These are phyloP conservation scores for Alectoria sarmentosa DNA, from an alignment of 495 filamentous ascomycete genomes.

Conservation along the genomic window DNA sequence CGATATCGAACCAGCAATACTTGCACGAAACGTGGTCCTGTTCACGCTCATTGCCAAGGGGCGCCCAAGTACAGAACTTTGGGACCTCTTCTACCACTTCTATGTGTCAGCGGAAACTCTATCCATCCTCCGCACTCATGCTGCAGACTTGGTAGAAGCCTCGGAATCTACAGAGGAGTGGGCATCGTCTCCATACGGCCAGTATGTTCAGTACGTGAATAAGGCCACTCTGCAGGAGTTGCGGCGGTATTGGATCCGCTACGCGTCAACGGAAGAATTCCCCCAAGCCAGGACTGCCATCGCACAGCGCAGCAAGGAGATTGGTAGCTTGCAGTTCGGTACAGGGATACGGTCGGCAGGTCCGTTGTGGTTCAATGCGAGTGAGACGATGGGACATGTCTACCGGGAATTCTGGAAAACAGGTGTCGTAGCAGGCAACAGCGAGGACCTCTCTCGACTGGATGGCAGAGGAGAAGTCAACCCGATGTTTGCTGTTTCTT, in stretches of 20 bases:
- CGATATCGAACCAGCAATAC: conserved; percentile 39
- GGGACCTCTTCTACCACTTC: conserved; percentile 51
- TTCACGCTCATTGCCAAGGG: conserved; percentile 41
- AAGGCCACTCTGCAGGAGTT: conserved; percentile 31
- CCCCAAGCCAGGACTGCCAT: conserved; percentile 22
- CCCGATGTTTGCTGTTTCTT: conserved; percentile 28
- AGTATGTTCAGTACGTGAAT: conserved; percentile 33
- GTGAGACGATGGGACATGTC: conserved; percentile 26
- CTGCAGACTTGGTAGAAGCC: conserved; percentile 33
- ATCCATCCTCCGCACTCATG: conserved; percentile 33
- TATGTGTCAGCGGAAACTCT: conserved; percentile 36
- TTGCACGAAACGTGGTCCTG: conserved; percentile 48
- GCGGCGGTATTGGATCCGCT: conserved; percentile 32
- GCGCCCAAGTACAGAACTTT: conserved; percentile 32
- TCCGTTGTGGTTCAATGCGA: conserved; percentile 21
- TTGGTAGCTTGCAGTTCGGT: conserved; percentile 5
- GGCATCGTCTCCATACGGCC: conserved; percentile 33
- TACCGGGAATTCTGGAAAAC: conserved; percentile 33
- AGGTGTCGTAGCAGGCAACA: conserved; percentile 27
- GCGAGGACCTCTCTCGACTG: conserved; percentile 4
- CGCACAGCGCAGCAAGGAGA: conserved; percentile 3
- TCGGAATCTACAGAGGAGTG: conserved; percentile 34
- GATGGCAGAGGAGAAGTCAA: conserved; percentile 3
- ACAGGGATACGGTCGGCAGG: conserved; percentile 29
- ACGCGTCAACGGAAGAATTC: conserved; percentile 20